Conservation (phyloP, 768 basidiomycete genomes). For the Pleurotus tuoliensis region DNA sequence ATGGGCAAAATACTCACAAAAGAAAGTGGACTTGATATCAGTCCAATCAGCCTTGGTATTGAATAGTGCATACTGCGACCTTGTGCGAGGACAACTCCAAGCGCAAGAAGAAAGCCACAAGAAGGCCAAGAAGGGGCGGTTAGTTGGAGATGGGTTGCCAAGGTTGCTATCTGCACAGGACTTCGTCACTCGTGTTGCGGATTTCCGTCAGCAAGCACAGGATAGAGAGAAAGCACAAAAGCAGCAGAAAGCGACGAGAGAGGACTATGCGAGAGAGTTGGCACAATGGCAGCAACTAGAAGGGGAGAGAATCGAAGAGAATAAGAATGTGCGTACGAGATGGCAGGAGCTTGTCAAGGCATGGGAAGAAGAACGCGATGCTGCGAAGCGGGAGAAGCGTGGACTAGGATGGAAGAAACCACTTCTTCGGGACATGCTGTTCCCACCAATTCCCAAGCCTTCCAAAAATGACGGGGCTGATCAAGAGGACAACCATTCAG, state of each 20-base stretch:
- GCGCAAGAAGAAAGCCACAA: slow-evolving; percentile 6
- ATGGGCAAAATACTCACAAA: neutral
- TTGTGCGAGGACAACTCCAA: slow-evolving; percentile 14
- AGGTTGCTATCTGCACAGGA: slow-evolving; percentile 16
- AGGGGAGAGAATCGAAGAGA: slow-evolving; percentile 9
- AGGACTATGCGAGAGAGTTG: slow-evolving; percentile 8
- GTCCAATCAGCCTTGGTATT: slow-evolving; percentile 13
- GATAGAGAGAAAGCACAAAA: slow-evolving; percentile 10
- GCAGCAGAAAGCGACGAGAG: slow-evolving; percentile 6
- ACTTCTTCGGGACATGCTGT: neutral
- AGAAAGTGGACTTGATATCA: neutral
- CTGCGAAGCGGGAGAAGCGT: neutral
- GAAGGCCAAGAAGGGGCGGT: slow-evolving; percentile 11
- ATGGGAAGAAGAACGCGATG: neutral
- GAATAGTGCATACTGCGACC: slow-evolving; percentile 18
- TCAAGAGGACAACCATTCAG: neutral
- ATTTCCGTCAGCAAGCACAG: neutral
- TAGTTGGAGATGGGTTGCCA: slow-evolving; percentile 22
- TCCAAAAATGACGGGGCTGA: neutral
- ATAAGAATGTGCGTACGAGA: neutral
- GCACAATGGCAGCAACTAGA: slow-evolving; percentile 16
- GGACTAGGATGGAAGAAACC: slow-evolving; percentile 1
- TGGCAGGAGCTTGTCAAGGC: neutral
- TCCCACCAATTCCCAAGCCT: slow-evolving; percentile 1
- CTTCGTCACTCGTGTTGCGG: slow-evolving; percentile 14